Evolutionary conservation across 139 green algal genomes (phyloP).

Genomic region (Astrephomene gubernaculifera): DNA sequence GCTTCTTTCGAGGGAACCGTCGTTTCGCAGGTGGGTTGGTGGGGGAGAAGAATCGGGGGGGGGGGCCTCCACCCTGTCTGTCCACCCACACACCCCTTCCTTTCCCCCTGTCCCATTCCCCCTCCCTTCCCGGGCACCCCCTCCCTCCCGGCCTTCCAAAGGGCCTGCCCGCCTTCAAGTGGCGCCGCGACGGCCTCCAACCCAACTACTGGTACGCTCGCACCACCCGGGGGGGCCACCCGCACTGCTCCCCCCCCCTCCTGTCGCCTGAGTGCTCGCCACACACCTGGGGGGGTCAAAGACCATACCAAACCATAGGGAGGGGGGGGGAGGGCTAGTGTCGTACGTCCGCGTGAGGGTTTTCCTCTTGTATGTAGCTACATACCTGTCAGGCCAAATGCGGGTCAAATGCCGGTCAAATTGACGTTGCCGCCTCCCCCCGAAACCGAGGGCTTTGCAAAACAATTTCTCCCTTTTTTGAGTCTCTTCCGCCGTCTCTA

Average conservation of each 20-base stretch:
- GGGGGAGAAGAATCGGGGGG: not conserved
- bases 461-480: not conserved
- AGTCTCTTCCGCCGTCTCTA: not conserved
- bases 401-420: not conserved
- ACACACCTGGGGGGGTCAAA: not conserved
- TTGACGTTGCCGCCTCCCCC: not conserved
- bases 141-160: not conserved
- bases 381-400: not conserved
- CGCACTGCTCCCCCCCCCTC: too few relatives aligned
- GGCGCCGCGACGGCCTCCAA: conserved; percentile 50
- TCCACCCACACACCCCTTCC: not conserved
- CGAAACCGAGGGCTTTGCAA: not conserved
- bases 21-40: not conserved
- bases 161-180: conserved; percentile 45
- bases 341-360: not conserved
- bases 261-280: too few relatives aligned
- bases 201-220: conserved; percentile 52
- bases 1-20: conserved; percentile 14
- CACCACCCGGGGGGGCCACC: too few relatives aligned
- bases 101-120: not conserved
- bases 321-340: not conserved
- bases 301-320: not conserved
- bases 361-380: not conserved
- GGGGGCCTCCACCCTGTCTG: not conserved
- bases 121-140: not conserved